Conservation (phyloP, 306 rosid genomes). For the Lithocarpus polystachyus region DNA sequence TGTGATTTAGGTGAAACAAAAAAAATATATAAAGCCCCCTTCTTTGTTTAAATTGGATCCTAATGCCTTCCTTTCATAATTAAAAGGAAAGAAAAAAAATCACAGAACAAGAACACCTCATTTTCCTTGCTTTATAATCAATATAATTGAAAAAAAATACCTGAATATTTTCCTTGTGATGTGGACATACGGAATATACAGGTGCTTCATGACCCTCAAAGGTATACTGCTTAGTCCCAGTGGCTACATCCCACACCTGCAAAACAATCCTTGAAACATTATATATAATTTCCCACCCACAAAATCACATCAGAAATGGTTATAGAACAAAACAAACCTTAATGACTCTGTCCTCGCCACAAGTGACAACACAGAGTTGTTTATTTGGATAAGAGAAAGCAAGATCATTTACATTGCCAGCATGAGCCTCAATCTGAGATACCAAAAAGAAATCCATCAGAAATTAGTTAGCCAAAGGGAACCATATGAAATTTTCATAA, state of each 20-base stretch:
- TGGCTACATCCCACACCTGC: constrained; percentile 96
- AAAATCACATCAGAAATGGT: constrained; percentile 20
- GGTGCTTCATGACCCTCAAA: constrained; percentile 98
- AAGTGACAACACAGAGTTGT: constrained; percentile 85
- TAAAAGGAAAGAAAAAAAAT: not conserved
- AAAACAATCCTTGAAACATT: constrained; percentile 25
- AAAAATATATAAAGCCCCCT: not conserved
- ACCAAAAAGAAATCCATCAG: constrained; percentile 18
- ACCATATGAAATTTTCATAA: constrained; percentile 1
- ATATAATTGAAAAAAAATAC: constrained; percentile 30
- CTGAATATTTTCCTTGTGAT: constrained; percentile 97
- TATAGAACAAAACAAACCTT: constrained; percentile 62
- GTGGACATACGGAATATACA: constrained; percentile 94
- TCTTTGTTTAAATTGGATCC: not conserved
- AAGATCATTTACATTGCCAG: constrained; percentile 95
- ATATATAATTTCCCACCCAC: constrained; percentile 9
- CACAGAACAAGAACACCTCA: not conserved
- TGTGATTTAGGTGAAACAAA: not conserved
- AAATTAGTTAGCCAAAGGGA: constrained; percentile 15
- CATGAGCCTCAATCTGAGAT: constrained; percentile 91
- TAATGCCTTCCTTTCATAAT: not conserved
- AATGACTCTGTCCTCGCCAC: constrained; percentile 96
- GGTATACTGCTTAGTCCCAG: constrained; percentile 66
- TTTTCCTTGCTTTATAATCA: not conserved
- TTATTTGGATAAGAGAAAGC: constrained; percentile 97